Base-by-base conservation (phyloP, 108 stramenopile genomes). In the Nitzschia sp. region DNA sequence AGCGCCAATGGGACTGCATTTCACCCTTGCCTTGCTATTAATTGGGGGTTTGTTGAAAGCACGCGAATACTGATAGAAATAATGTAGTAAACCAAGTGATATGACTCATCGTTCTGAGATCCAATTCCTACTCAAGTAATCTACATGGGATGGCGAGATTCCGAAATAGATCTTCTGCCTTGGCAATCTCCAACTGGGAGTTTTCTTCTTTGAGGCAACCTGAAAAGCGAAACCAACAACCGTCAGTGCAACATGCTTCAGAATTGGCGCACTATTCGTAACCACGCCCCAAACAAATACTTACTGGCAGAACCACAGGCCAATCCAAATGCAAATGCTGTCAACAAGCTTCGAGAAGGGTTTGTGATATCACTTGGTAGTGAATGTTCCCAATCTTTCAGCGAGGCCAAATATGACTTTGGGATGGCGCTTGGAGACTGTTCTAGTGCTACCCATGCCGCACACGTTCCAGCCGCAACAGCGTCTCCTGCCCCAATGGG, bases 401-500 rank as follows among this genome's bases (percentile, higher is more conserved):
- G 17, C 6, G 52, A 51, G 10, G 53, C 37, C 6, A 53, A 21
- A 41, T 52, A 72, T 2, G 53, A 24, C 8, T 69, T 40, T 0
- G 68, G 22, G 46, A 57, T 6, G 15, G 48, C 38, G 10, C 10
- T 61, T 50, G 50, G 22, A 20, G 52, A 12, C 8, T 21, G 53
- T 22, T 41, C 37, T 24, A 90, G 62, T 63, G 67, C 69, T 39
- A 84, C 70, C 93, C 88, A 91, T 0, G 90, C 88, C 7, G 90
- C 88, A 41, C 90, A 54, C 1, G 88, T 91, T 41, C 89, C 93
- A 20, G 85, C 93, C 8, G 93, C 86, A 12, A 91, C 89, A 3
- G 89, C 85, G 67, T 94, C 93, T 3, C 93, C 93, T 7, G 93
- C 93, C 3, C 93, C 93, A 70, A 94, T 91, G 0, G 93, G 93